Percentiles rank a stretch among this genome's conserved stretches.
Conservation (phyloP, 1,284 basidiomycete genomes). For the Cryptococcus hybrid region DNA sequence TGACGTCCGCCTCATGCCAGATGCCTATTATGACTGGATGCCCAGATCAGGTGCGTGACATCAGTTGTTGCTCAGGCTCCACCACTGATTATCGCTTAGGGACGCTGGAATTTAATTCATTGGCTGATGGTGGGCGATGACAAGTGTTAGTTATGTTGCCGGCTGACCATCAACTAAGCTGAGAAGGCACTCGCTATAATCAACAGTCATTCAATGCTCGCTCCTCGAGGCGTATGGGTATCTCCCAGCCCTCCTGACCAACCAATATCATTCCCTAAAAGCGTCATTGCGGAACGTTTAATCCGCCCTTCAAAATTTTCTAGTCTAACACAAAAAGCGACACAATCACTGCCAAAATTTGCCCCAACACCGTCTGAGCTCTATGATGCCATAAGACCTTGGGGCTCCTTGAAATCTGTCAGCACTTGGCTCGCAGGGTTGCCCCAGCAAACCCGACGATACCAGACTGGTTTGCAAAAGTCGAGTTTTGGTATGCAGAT, state of each 20-base stretch:
- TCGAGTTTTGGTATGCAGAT: conserved; percentile 86
- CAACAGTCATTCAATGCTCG: conserved; percentile 67
- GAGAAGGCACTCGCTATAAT: conserved; percentile 83
- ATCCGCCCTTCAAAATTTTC: conserved; percentile 23
- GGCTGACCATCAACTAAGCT: conserved; percentile 58
- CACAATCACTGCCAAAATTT: not conserved
- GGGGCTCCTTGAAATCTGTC: conserved; percentile 37
- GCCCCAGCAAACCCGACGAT: not conserved
- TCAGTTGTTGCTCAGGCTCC: too few species aligned
- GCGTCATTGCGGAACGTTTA: conserved; percentile 18
- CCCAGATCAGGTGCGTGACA: conserved; percentile 6
- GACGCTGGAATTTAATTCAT: conserved; percentile 22
- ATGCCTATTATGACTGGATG: conserved; percentile 44
- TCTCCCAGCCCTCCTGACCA: conserved; percentile 65
- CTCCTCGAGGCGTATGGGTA: conserved; percentile 57
- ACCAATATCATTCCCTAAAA: conserved; percentile 57
- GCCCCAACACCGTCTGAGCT: conserved; percentile 61
- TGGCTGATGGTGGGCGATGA: conserved; percentile 17
- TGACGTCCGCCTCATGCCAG: conserved; percentile 23
- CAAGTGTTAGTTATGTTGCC: too few species aligned
- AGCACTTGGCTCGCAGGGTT: conserved; percentile 20
- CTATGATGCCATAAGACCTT: conserved; percentile 69
- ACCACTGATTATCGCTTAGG: conserved; percentile 4
- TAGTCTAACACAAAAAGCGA: not conserved
- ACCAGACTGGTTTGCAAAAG: conserved; percentile 63